Evolutionary conservation across 371 early-diverging fungal genomes (phyloP).

Genomic region (Mucor irregularis): DNA sequence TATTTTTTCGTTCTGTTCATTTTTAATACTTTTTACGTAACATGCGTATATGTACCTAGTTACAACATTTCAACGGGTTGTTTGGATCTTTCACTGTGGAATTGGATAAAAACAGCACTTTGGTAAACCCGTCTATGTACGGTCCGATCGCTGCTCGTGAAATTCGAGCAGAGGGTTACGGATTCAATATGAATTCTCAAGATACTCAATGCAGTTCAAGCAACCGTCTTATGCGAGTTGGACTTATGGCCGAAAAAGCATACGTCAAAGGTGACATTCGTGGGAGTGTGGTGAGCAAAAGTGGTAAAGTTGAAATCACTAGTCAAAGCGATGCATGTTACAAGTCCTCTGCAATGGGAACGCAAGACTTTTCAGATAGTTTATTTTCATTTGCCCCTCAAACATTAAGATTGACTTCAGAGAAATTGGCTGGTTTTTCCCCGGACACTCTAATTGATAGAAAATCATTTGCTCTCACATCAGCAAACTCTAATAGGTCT

Average conservation of each 20-base stretch:
- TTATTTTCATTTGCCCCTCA: slow-evolving; percentile 1
- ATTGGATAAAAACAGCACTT: too few species aligned
- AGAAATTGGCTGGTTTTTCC: not conserved
- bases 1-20: too few species aligned
- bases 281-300: not conserved
- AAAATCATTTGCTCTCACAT: not conserved
- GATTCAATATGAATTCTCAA: not conserved
- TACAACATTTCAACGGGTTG: not conserved
- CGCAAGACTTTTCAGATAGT: not conserved
- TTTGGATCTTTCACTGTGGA: not conserved
- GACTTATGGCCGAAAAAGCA: not conserved
- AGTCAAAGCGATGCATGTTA: too few species aligned
- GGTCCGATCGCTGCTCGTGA: not conserved
- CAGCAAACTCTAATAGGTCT: not conserved
- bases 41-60: too few species aligned
- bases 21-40: too few species aligned
- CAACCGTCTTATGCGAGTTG: not conserved
- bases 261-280: not conserved
- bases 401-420: not conserved
- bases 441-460: not conserved
- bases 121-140: not conserved
- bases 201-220: not conserved
- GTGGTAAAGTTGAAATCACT: not conserved
- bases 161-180: not conserved
- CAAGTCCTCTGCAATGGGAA: too few species aligned